Conservation (phyloP, 2,329 filamentous ascomycete species). For the Thelonectria rubi region DNA sequence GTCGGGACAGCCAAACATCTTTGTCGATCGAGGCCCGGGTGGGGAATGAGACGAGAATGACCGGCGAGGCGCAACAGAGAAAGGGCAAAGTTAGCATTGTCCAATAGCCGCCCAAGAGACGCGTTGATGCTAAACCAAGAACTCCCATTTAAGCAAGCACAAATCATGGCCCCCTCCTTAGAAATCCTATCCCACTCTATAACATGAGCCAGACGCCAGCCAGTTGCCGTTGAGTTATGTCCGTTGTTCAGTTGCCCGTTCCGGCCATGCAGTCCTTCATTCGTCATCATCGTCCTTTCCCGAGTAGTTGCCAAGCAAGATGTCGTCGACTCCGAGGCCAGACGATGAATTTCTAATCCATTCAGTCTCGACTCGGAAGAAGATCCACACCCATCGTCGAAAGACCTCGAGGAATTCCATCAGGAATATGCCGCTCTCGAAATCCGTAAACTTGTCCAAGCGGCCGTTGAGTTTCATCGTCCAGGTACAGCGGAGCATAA, state of each 20-base stretch:
- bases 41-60: background rate
- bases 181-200: constrained; percentile 32
- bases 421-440: constrained; percentile 88
- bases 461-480: constrained; percentile 84
- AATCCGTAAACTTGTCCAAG: constrained; percentile 83
- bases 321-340: constrained; percentile 71
- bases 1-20: background rate
- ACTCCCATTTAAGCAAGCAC: constrained; percentile 20
- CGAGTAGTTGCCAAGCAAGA: constrained; percentile 77
- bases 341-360: constrained; percentile 71
- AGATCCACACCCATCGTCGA: constrained; percentile 95
- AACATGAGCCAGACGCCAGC: constrained; percentile 30
- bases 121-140: constrained; percentile 17
- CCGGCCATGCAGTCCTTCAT: constrained; percentile 31
- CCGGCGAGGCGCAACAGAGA: background rate
- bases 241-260: constrained; percentile 10
- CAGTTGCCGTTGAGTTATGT: constrained; percentile 22
- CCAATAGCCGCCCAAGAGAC: constrained; percentile 12
- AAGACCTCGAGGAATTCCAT: constrained; percentile 88
- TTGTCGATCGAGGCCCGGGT: background rate
- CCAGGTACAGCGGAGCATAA: constrained; percentile 90
- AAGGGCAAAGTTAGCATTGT: constrained; percentile 11
- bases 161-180: constrained; percentile 25
- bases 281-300: constrained; percentile 63
- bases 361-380: constrained; percentile 94